Conservation (phyloP, 352 stramenopile species). For the Globisporangium spinosum region DNA sequence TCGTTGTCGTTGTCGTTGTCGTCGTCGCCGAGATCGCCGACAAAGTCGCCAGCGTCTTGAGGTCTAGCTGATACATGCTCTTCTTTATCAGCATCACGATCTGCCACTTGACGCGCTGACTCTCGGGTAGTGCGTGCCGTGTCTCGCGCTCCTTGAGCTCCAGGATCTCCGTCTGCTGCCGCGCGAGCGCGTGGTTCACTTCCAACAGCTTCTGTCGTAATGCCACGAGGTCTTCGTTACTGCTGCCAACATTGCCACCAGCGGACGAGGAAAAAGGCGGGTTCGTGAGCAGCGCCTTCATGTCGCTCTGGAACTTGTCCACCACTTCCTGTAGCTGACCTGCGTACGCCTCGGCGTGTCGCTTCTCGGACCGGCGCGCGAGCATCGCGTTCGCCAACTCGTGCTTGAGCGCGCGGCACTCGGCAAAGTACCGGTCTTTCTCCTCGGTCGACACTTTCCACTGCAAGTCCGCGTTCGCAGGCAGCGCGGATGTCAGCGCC, state of each 20-base stretch:
- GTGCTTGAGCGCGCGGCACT: constrained; percentile 59
- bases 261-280: constrained; percentile 15
- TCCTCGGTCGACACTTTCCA: constrained; percentile 52
- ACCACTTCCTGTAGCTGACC: constrained; percentile 49
- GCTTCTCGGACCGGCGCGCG: constrained; percentile 43
- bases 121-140: constrained; percentile 57
- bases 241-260: constrained; percentile 14
- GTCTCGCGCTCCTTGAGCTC: constrained; percentile 60
- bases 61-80: constrained; percentile 56
- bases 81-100: constrained; percentile 58
- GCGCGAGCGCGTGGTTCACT: constrained; percentile 55
- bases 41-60: constrained; percentile 30
- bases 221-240: constrained; percentile 46
- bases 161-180: constrained; percentile 63
- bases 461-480: constrained; percentile 30
- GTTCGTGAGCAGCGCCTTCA: constrained; percentile 37
- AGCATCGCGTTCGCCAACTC: constrained; percentile 51
- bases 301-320: constrained; percentile 54
- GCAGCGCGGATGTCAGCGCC: constrained; percentile 3
- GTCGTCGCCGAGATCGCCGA: constrained; percentile 8
- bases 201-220: constrained; percentile 65
- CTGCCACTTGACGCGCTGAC: constrained; percentile 60
- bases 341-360: constrained; percentile 33
- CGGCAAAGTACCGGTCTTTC: constrained; percentile 66
- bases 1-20: not conserved